Evolutionary conservation across 2,329 filamentous ascomycete genomes (phyloP).

Genomic region (Pezicula radicicola): DNA sequence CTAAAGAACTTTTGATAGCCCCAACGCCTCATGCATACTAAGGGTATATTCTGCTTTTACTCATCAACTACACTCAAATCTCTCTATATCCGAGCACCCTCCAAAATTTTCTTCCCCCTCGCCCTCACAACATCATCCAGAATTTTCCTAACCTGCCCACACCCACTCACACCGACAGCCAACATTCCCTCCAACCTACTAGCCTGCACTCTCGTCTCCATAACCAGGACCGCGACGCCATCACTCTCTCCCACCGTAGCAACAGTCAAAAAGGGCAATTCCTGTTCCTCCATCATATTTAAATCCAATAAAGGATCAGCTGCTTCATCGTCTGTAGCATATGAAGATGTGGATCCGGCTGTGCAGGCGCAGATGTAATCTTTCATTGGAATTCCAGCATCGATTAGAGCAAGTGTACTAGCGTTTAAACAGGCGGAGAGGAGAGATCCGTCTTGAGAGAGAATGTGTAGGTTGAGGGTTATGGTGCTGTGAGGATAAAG

Average conservation of each 20-base stretch:
- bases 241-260: constrained; percentile 74
- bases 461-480: constrained; percentile 77
- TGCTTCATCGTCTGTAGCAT: constrained; percentile 60
- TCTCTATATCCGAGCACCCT: constrained; percentile 48
- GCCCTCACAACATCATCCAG: constrained; percentile 77
- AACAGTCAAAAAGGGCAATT: constrained; percentile 85
- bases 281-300: constrained; percentile 77
- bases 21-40: constrained; percentile 11
- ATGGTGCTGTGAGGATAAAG: constrained; percentile 89
- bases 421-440: constrained; percentile 91
- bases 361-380: constrained; percentile 90
- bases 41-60: constrained; percentile 16
- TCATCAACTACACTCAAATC: constrained; percentile 28
- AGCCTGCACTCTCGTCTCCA: constrained; percentile 87
- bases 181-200: constrained; percentile 86
- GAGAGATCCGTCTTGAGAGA: constrained; percentile 86
- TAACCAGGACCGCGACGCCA: constrained; percentile 73
- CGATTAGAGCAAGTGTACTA: constrained; percentile 84
- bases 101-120: constrained; percentile 63
- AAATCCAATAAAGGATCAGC: constrained; percentile 79
- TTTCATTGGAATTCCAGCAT: constrained; percentile 93
- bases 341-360: constrained; percentile 72
- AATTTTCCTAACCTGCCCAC: constrained; percentile 78
- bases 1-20: not conserved
- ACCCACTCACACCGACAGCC: constrained; percentile 87